Base-by-base conservation (phyloP, 2,329 filamentous ascomycete species). In the Monilinia vaccinii-corymbosi region DNA sequence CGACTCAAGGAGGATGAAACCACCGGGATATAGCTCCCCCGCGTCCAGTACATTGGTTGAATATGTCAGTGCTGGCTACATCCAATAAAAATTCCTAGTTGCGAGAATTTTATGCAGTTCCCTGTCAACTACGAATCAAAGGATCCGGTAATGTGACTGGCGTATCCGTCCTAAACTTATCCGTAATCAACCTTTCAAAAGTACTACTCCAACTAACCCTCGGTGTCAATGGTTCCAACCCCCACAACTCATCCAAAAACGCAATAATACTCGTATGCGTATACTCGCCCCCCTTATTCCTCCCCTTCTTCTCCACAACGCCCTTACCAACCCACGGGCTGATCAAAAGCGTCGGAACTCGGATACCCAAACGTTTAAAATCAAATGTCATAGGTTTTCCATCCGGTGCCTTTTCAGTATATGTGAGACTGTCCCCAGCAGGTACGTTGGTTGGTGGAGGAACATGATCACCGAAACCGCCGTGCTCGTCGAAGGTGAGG, bases 381-480 rank as follows among this genome's bases (percentile, higher is more conserved):
- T 70, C 63, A 58, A 76, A 73, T 0, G 74, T 76, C 58, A 71
- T 72, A 46, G 67, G 64, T 44, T 68, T 57, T 58, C 75, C 75
- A 21, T 71, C 70, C 1, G 69, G 71, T 0, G 75, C 72, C 0
- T 51, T 67, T 58, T 73, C 72, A 4, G 74, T 75, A 63, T 72
- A 73, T 21, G 67, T 70, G 60, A 73, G 63, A 62, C 71, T 60
- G 40, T 75, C 73, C 0, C 75, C 74, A 1, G 71, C 62, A 0
- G 76, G 76, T 0, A 76, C 71, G 25, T 65, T 69, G 5, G 73
- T 68, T 0, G 75, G 75, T 2, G 77, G 75, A 0, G 75, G 64
- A 18, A 77, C 76, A 61, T 79, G 77, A 66, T 78, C 77, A 28
- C 73, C 73, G 61, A 79, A 78, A 11, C 77, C 77, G 36, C 77